These are phyloP conservation scores for Forsythia suspensa DNA, from an alignment of 257 asterid species.

Conservation along the genomic window DNA sequence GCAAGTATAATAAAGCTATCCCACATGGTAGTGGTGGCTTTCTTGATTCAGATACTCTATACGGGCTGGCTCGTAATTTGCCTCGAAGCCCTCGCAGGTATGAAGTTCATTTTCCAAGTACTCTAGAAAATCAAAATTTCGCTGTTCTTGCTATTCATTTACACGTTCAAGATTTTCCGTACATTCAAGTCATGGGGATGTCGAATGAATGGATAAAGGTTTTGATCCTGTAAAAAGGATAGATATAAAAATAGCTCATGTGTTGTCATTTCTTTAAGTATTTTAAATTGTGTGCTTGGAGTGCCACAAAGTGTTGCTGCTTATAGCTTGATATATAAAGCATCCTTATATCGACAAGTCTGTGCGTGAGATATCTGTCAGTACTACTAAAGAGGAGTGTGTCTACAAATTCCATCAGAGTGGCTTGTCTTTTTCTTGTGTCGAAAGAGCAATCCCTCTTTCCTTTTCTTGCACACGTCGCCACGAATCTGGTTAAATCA, in stretches of 20 bases:
- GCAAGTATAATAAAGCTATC: slow-evolving; percentile 70
- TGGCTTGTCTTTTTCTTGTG: slow-evolving; percentile 2
- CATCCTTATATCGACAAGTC: background rate
- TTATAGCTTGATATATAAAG: background rate
- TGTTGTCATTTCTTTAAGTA: too few relatives aligned
- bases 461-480: background rate
- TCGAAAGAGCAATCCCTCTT: background rate
- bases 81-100: slow-evolving; percentile 87
- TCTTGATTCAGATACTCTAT: slow-evolving; percentile 82
- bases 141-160: background rate
- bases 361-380: background rate
- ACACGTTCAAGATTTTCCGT: background rate
- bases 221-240: background rate
- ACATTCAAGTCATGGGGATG: background rate
- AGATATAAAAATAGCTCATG: too few relatives aligned
- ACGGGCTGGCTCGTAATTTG: slow-evolving; percentile 68
- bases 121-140: background rate
- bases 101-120: background rate
- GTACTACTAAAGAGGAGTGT: background rate
- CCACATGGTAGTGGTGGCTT: slow-evolving; percentile 88
- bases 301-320: background rate
- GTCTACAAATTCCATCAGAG: background rate
- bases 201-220: too few relatives aligned
- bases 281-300: background rate
- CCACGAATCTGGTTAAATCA: slow-evolving; percentile 22